A percentile compares a stretch with the other conserved stretches of the same genome.
These are phyloP conservation scores for Glomus cerebriforme DNA, from an alignment of 192 early-diverging fungal species.

Conservation along the genomic window DNA sequence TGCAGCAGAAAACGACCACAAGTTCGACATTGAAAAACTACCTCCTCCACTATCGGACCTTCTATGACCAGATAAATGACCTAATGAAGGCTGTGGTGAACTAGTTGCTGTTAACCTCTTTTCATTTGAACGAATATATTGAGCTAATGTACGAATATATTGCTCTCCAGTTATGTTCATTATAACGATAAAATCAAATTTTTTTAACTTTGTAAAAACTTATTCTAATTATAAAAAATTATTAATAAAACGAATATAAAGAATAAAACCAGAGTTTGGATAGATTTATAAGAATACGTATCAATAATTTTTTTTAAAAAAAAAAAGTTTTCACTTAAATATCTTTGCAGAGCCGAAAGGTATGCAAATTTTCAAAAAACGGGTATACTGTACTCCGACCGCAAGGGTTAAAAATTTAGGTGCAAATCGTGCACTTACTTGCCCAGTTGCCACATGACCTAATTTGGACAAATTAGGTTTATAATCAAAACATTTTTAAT, in stretches of 20 bases:
- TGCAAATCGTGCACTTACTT: too few species aligned
- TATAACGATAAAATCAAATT: background rate
- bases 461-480: background rate
- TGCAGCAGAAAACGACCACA: constrained; percentile 36
- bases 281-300: too few species aligned
- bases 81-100: background rate
- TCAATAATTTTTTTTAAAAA: too few species aligned
- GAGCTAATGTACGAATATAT: constrained; percentile 57
- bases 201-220: too few species aligned
- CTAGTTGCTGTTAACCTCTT: constrained; percentile 36
- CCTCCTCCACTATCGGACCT: constrained; percentile 19
- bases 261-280: too few species aligned
- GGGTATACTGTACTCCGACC: too few species aligned
- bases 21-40: constrained; percentile 22
- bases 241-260: too few species aligned
- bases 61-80: constrained; percentile 26
- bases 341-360: too few species aligned
- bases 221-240: too few species aligned
- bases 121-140: constrained; percentile 57
- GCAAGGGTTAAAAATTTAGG: too few species aligned
- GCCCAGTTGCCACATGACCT: background rate
- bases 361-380: too few species aligned
- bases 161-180: constrained; percentile 47
- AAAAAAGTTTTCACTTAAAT: too few species aligned
- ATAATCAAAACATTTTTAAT: background rate